Base-by-base conservation (phyloP, 257 asterid genomes). In the Rauvolfia tetraphylla region DNA sequence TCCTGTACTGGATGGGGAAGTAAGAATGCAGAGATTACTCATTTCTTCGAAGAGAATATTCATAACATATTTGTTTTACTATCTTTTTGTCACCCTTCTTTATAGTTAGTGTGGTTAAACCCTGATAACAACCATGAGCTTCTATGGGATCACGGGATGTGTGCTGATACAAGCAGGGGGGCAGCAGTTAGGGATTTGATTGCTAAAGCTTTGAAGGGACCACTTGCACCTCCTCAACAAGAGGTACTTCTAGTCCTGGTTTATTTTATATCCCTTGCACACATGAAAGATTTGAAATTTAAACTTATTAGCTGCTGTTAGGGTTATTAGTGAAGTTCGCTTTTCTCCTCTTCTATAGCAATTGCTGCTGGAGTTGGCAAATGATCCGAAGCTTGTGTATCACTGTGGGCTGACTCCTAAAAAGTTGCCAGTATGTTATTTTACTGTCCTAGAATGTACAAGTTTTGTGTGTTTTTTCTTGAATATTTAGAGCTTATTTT, bases 111-210 rank as follows among this genome's bases (percentile, higher is more conserved):
- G 84, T 92, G 98, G 97, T 83, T 92, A 84, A 94, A 92, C 82
- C 98, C 98, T 17, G 93, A 91, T 75, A 85, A 86, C 74, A 91
- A 81, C 83, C 93, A 95, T 82, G 98, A 92, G 79, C 98, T 91
- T 79, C 80, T 88, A 75, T 95, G 98, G 98, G 98, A 95, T 86
- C 87, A 90, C 80, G 93, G 97, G 73, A 95, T 92, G 98, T 95
- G 99, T 73, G 98, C 97, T 82, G 98, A 95, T 87, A 95, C 98
- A 46, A 91, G 96, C 76, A 85, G 91, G 84, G 98, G 98, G 84
- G 98, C 95, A 44, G 96, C 99, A 63, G 92, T 95, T 71, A 90
- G 96, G 82, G 96, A 95, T 80, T 83, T 95, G 75, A 91, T 95
- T 78, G 92, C 92, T 54, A 95, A 90, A 90, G 99, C 99, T 78